Base-by-base conservation (phyloP, 2,329 filamentous ascomycete species). In the Sphaerulina vaccinii region DNA sequence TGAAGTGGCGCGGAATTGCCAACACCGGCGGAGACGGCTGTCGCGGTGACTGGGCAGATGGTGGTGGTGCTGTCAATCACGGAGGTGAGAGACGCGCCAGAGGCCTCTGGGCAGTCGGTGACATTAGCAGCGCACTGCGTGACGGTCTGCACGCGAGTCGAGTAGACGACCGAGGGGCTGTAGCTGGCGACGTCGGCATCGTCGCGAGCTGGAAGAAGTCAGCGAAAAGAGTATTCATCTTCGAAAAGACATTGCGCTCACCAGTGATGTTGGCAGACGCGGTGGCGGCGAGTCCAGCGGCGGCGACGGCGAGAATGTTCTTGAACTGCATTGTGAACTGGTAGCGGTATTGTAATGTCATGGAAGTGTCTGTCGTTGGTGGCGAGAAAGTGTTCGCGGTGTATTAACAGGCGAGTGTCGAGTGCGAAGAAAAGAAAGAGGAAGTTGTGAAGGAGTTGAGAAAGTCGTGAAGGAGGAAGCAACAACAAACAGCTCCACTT, bases 61-160 rank as follows among this genome's bases (percentile, higher is more conserved):
- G 73, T 75, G 51, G 73, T 77, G 37, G 69, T 71, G 37, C 70
- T 60, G 37, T 69, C 63, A 44, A 73, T 57, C 54, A 70, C 65
- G 39, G 70, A 68, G 19, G 74, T 76, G 54, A 71, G 57, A 42
- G 69, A n/a, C n/a, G n/a, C 61, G 7, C 65, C 49, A 24, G 49
- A 49, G 35, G 52, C 60, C 35, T 62, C 60, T 24, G 73, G 72
- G 57, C 73, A 75, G 58, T 68, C 61, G 46, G 66, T 68, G 40
- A 72, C 68, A 39, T 59, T 62, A 16, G 70, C 58, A n/a, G 66
- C 65, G 61, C 73, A 74, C 58, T 68, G 64, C 57, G 63, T 68
- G 60, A 74, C 63, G 37, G 73, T 76, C 57, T 75, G 65, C 51
- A 70, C 67, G 57, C 70, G 65, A 57, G 74, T 76, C 52, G 65